phyloP scores from a whole-genome alignment of 1,139 yeast genomes.

The Candida frijolesensis region DNA sequence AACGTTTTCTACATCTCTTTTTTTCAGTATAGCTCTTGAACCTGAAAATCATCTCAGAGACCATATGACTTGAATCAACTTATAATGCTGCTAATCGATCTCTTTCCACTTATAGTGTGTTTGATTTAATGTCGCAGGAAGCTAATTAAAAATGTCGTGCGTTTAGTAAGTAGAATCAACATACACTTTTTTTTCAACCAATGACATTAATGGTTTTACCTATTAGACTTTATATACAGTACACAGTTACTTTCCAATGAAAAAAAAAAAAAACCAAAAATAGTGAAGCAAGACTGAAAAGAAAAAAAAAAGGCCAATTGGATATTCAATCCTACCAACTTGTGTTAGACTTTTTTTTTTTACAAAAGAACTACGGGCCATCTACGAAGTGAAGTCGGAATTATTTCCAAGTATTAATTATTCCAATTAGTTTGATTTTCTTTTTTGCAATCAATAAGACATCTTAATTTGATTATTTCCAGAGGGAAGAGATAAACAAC shows the following conservation, averaged over 20 bases:
- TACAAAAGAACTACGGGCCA: conserved; percentile 1
- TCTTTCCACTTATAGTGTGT: no score
- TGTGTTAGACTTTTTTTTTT: conserved; percentile 1
- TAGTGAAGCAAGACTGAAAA: neutral
- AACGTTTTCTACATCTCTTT: no score
- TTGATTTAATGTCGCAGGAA: neutral
- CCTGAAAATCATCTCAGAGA: no score
- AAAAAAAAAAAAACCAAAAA: conserved; percentile 7
- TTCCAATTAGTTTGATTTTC: conserved; percentile 6
- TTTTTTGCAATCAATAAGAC: neutral
- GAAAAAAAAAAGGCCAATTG: conserved; percentile 3
- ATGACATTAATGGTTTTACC: conserved; percentile 9
- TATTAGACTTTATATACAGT: conserved; percentile 9
- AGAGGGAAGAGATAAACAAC: conserved; percentile 1
- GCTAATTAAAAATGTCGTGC: neutral
- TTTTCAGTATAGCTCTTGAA: no score
- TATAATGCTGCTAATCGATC: no score
- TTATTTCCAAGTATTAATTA: neutral
- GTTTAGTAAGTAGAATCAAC: neutral
- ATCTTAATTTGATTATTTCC: neutral
- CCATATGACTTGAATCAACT: no score
- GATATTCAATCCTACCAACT: neutral
- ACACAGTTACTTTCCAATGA: conserved; percentile 9
- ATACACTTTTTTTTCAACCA: conserved; percentile 7
- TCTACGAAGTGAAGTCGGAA: conserved; percentile 3